Evolutionary conservation across 495 filamentous ascomycete genomes (phyloP).

Genomic region (Xylaria bambusicola): DNA sequence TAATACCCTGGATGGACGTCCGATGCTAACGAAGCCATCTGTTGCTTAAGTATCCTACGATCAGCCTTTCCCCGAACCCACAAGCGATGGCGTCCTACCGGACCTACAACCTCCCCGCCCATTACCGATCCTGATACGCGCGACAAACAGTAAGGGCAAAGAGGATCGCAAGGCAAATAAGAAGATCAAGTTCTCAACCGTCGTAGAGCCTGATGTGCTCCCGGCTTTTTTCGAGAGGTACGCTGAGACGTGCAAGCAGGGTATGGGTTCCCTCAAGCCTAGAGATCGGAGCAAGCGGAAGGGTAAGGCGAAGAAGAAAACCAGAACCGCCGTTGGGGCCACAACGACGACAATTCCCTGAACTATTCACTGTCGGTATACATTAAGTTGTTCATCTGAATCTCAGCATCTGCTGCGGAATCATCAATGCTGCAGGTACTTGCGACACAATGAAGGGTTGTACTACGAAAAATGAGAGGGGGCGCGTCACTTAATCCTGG

Average conservation of each 20-base stretch:
- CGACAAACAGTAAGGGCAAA: constrained; percentile 72
- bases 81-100: constrained; percentile 44
- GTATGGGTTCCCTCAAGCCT: constrained; percentile 88
- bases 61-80: constrained; percentile 30
- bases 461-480: background rate
- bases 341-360: no score
- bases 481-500: background rate
- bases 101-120: constrained; percentile 58
- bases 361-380: no score
- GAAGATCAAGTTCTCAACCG: constrained; percentile 82
- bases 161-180: constrained; percentile 36
- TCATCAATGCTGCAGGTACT: no score
- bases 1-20: constrained; percentile 2
- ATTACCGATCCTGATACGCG: constrained; percentile 77
- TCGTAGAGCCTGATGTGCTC: constrained; percentile 73
- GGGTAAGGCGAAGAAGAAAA: constrained; percentile 75
- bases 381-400: no score
- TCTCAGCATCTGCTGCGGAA: no score
- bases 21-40: constrained; percentile 24
- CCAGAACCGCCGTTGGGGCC: constrained; percentile 52
- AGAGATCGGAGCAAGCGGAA: constrained; percentile 82
- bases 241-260: constrained; percentile 87
- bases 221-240: constrained; percentile 83
- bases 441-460: no score
- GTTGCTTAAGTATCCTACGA: constrained; percentile 40